Percentiles rank a stretch among this genome's conserved stretches.
phyloP scores from a whole-genome alignment of 345 rosid genomes.

The Brassica rapa region DNA sequence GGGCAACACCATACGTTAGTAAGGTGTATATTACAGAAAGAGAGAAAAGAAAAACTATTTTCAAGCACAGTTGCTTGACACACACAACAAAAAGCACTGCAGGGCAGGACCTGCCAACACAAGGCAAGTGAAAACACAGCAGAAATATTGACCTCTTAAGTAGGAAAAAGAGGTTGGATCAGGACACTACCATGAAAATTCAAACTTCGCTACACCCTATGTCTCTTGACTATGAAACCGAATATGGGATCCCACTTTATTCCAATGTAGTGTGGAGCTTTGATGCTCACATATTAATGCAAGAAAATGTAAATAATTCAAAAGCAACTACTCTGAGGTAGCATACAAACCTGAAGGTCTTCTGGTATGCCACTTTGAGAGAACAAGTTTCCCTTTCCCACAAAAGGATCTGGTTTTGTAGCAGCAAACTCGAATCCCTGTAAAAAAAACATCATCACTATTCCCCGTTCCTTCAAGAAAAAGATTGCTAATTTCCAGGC shows the following conservation, averaged over 20 bases:
- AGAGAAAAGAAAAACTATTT: conserved; percentile 42
- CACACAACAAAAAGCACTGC: conserved; percentile 47
- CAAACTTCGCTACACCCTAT: conserved; percentile 26
- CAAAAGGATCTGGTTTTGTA: conserved; percentile 42
- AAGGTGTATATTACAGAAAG: conserved; percentile 21
- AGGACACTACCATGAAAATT: conserved; percentile 23
- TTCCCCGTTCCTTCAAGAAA: conserved; percentile 38
- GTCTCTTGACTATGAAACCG: conserved; percentile 22
- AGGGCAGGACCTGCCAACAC: conserved; percentile 75
- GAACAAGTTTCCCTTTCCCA: conserved; percentile 48
- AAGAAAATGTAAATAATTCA: not conserved
- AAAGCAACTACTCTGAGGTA: conserved; percentile 24
- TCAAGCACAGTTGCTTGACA: conserved; percentile 56
- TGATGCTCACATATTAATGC: conserved; percentile 23
- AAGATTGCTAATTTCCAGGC: conserved; percentile 37
- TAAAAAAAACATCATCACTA: conserved; percentile 49
- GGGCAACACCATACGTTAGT: conserved; percentile 26
- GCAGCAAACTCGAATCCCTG: conserved; percentile 49
- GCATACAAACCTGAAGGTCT: conserved; percentile 58
- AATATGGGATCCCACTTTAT: conserved; percentile 3
- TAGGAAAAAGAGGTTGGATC: conserved; percentile 3
- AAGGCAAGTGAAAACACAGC: conserved; percentile 18
- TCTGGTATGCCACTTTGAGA: conserved; percentile 48
- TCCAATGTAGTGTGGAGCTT: conserved; percentile 6
- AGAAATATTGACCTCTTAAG: conserved; percentile 14